Conservation (phyloP, 2,329 filamentous ascomycete genomes). For the Aspergillus cejpii region DNA sequence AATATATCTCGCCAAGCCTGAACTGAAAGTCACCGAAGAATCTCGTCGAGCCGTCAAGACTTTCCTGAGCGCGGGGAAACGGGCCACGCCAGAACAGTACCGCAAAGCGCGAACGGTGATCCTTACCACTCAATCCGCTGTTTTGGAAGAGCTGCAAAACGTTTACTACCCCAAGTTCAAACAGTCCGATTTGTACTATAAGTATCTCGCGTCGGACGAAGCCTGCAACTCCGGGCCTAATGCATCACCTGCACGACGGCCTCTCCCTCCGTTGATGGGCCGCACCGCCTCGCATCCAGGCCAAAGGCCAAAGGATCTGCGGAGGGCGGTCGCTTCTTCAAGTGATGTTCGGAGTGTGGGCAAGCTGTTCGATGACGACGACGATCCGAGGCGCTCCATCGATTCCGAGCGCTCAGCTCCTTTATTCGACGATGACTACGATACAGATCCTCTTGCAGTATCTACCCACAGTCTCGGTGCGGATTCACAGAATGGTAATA, state of each 20-base stretch:
- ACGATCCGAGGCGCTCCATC: slow-evolving; percentile 58
- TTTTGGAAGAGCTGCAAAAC: slow-evolving; percentile 76
- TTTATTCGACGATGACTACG: slow-evolving; percentile 75
- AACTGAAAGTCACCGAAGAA: slow-evolving; percentile 67
- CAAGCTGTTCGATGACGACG: slow-evolving; percentile 41
- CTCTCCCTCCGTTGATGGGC: slow-evolving; percentile 40
- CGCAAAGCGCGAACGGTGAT: slow-evolving; percentile 74
- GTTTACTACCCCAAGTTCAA: slow-evolving; percentile 80
- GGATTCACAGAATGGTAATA: slow-evolving; percentile 52
- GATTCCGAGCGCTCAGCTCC: slow-evolving; percentile 56
- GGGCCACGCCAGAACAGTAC: slow-evolving; percentile 74
- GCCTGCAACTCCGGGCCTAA: slow-evolving; percentile 26
- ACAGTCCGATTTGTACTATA: slow-evolving; percentile 89
- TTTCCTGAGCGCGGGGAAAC: slow-evolving; percentile 71
- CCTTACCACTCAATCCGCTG: slow-evolving; percentile 70
- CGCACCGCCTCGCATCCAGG: slow-evolving; percentile 46
- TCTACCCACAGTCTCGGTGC: slow-evolving; percentile 76
- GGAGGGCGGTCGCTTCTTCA: slow-evolving; percentile 55
- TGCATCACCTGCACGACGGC: slow-evolving; percentile 23
- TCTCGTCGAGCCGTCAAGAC: slow-evolving; percentile 63
- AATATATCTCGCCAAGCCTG: slow-evolving; percentile 73
- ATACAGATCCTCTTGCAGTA: slow-evolving; percentile 62
- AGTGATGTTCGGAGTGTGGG: slow-evolving; percentile 50
- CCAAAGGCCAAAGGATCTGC: slow-evolving; percentile 46
- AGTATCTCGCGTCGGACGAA: slow-evolving; percentile 87